A percentile compares a stretch with the other conserved stretches of the same genome.
phyloP scores from a whole-genome alignment of 129 eudicot species.

The Chrysanthemum makinoi region DNA sequence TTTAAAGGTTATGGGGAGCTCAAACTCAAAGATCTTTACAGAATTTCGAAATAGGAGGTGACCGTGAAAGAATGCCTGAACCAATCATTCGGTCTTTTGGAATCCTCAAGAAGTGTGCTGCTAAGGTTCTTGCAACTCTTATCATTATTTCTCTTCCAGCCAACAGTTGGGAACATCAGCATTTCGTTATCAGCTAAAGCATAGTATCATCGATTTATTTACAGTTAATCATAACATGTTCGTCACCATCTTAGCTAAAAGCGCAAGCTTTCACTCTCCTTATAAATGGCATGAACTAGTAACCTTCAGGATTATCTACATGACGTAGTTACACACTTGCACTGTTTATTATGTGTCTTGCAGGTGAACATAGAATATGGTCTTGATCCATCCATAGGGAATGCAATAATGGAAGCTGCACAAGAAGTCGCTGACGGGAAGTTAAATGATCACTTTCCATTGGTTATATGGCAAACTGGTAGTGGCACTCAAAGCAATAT shows the following conservation, averaged over 20 bases:
- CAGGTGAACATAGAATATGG: constrained; percentile 97
- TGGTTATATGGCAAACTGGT: constrained; percentile 98
- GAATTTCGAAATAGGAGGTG: constrained; percentile 95
- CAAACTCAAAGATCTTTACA: constrained; percentile 96
- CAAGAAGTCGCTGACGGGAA: constrained; percentile 97
- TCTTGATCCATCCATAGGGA: constrained; percentile 93
- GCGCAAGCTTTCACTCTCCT: background rate
- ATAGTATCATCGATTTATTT: background rate
- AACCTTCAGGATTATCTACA: no score
- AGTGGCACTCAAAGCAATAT: constrained; percentile 98
- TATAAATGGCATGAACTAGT: no score
- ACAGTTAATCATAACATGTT: constrained; percentile 1
- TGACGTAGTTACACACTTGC: no score
- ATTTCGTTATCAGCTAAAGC: background rate
- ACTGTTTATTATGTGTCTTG: constrained; percentile 9
- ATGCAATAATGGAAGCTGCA: constrained; percentile 98
- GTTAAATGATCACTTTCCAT: constrained; percentile 86
- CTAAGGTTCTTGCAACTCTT: constrained; percentile 58
- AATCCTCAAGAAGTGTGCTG: constrained; percentile 91
- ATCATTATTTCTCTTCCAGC: background rate
- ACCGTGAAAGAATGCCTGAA: constrained; percentile 97
- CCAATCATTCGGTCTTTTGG: constrained; percentile 95
- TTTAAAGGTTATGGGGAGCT: constrained; percentile 94
- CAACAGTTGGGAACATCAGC: background rate
- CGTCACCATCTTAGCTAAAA: constrained; percentile 13